Base-by-base conservation (phyloP, 2,329 filamentous ascomycete species). In the Colletotrichum euphorbiae region DNA sequence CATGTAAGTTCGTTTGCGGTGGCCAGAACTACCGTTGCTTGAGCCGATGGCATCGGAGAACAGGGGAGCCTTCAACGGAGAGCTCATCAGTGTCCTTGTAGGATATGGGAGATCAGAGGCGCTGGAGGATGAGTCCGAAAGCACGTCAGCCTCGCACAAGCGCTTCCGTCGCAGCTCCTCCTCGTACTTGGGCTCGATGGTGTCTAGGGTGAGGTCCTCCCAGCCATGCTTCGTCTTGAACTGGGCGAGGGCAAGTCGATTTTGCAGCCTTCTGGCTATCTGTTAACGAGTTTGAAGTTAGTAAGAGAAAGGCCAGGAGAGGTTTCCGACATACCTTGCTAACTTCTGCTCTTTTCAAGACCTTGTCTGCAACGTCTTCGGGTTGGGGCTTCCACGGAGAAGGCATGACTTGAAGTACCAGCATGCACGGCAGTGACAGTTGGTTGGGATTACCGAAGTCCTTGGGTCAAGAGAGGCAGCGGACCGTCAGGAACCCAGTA, bases 161-260 rank as follows among this genome's bases (percentile, higher is more conserved):
- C 91, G 87, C 80, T 91, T 92, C 73, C 90, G 87, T 81, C 91
- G 89, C 77, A 94, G 85, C 80, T 95, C 89, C 77, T 94, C 88
- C 77, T 95, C 91, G 71, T 95, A 83, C 77, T 91, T 92, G 58
- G 93, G 93, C 80, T 97, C 93, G 81, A 97, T 93, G 70, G 86
- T 90, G 77, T 94, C 93, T 75, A 97, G 88, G 71, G 91, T 93
- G 77, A 97, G 87, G 79, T 96, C 93, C 80, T 98, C 92, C 90
- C 94, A 97, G 78, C 94, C 94, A 82, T 97, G 92, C 81, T 97
- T 94, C 73, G 96, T 94, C 83, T 98, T 98, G 87, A 98, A 96
- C 80, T 97, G 96, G 77, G 96, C 96, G 71, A 98, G 89, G 67
- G 96, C 95, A 69, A 99, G 89, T 71, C 95, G 93, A 83, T 97